Base-by-base conservation (phyloP, 2,329 filamentous ascomycete species). In the Podosphaera leucotricha region DNA sequence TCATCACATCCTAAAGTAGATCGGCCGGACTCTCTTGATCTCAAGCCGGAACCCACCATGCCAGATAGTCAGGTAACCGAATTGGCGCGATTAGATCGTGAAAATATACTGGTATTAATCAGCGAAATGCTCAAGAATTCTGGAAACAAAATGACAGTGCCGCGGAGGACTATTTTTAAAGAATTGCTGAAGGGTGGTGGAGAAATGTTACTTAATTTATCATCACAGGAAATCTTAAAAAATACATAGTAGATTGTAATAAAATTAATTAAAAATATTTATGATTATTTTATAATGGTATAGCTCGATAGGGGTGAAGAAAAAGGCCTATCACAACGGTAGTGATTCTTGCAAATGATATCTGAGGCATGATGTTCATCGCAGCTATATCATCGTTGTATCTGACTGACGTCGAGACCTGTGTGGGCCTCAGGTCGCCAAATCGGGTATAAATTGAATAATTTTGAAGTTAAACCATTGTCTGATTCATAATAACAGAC, bases 61-160 rank as follows among this genome's bases (percentile, higher is more conserved):
- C 53, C 55, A 1, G 43, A 53, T 26, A 45, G 51, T 1, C 53
- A 56, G 39, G 52, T 52, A 1, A 64, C 62, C 1, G 62, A 61
- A 38, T 67, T 69, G 61, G 59, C 60, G 1, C 63, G 63, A 47
- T 61, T 71, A 5, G 72, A 77, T 51, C 63, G 71, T 7, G 72
- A 77, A 55, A 78, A 78, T 48, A 71, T 65, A 0, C 57, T 78
- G 19, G 69, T 77, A 0, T 55, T 78, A 46, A 63, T 74, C 2
- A 65, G 65, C 1, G 68, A 75, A 55, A 52, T 78, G 44, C 51
- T 74, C 36, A 64, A 63, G 52, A 62, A 61, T 38, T 60, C 62
- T 16, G 59, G 62, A 0, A 55, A 58, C 0, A 55, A 59, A 1
- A 52, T 73, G 49, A 56, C 64, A 1, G 50, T 61, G 1, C 54